phyloP scores from a whole-genome alignment of 2,329 filamentous ascomycete genomes.

The Cytospora mali region DNA sequence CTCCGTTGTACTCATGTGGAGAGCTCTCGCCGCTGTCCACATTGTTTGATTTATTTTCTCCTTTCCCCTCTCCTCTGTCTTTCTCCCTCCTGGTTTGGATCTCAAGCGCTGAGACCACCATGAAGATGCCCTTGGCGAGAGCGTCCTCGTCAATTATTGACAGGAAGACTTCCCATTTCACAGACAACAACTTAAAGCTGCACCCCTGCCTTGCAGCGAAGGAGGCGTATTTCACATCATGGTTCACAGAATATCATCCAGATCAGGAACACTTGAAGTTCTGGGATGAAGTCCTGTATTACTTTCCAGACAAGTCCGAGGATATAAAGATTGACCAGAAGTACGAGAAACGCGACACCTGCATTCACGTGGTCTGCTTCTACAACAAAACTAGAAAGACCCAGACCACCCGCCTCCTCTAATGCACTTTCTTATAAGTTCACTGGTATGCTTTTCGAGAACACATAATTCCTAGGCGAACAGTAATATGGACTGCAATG shows the following conservation, averaged over 20 bases:
- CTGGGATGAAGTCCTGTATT: not conserved
- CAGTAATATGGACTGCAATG: too few species aligned
- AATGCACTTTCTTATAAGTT: not conserved
- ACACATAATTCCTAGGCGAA: not conserved
- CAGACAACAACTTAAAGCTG: not conserved
- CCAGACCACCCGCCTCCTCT: not conserved
- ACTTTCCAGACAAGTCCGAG: not conserved
- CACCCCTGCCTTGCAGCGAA: not conserved
- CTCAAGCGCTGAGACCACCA: too few species aligned
- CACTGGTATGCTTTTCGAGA: not conserved
- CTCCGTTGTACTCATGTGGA: too few species aligned
- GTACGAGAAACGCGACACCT: not conserved
- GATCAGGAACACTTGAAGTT: not conserved
- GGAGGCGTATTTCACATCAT: not conserved
- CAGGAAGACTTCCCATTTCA: not conserved
- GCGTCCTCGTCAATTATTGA: not conserved
- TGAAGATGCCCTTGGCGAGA: not conserved
- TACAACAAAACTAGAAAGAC: not conserved
- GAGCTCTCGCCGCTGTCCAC: too few species aligned
- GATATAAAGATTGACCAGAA: not conserved
- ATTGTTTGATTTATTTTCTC: too few species aligned
- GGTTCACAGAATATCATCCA: not conserved
- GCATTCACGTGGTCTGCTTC: not conserved
- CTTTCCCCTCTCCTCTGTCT: too few species aligned
- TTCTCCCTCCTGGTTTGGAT: too few species aligned